Base-by-base conservation (phyloP, 2,329 filamentous ascomycete genomes). In the Tolypocladium pustulatum region DNA sequence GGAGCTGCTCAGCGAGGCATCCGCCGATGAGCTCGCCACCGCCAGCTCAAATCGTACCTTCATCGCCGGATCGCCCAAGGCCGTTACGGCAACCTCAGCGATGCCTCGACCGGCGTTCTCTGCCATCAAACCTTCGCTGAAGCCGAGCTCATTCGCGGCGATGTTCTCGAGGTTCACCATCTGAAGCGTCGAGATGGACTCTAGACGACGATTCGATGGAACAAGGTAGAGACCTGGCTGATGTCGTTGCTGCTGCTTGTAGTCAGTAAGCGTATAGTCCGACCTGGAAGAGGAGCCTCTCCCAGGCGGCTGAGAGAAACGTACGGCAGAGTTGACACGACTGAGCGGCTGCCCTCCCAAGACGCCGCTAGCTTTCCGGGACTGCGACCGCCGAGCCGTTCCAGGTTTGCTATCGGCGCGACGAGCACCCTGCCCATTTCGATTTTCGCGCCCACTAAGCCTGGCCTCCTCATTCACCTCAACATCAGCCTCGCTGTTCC, bases 131-230 rank as follows among this genome's bases (percentile, higher is more conserved):
- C 94, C 90, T 69, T 96, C 91, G 0, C 87, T 89, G 54, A 97
- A 79, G 6, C 91, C 91, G 59, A 95, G 84, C 64, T 97, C 91
- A 49, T 90, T 88, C 60, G 91, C 87, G 0, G 92, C 91, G 58
- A 95, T 89, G 67, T 94, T 92, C 73, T 97, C 94, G 1, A 97
- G 83, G 62, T 94, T 93, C 34, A 96, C 82, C 84, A 97, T 94
- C 68, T 96, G 91, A 43, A 94, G 77, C 7, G 93, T 81, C 22
- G 84, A 87, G 36, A 88, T 82, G 6, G 83, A 77, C 65, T 87
- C 84, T 34, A 86, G 74, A 15, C 80, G 81, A 40, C 81, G 80
- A 64, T 81, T 79, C 2, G 82, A 82, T 10, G 77, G 78, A 22
- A 79, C 66, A 38, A 82, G 71, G 65, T 82, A 85, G 56, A 86